Evolutionary conservation across 371 early-diverging fungal species (phyloP).

Genomic region (Saksenaea vasiformis): DNA sequence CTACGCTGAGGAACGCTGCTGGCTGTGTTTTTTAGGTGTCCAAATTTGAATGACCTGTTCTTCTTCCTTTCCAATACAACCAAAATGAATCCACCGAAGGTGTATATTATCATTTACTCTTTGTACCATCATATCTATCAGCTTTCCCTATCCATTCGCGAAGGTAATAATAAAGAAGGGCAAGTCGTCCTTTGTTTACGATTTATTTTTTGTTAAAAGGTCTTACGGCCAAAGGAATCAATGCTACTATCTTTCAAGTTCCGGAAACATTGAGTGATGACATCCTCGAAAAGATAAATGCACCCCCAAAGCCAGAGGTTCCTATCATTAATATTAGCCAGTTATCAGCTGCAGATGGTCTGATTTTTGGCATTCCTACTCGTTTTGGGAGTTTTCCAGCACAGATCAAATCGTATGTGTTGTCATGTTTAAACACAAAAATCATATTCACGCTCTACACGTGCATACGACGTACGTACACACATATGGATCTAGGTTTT

Average conservation of each 20-base stretch:
- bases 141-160: constrained; percentile 59
- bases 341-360: constrained; percentile 71
- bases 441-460: not conserved
- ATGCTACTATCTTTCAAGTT: constrained; percentile 68
- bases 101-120: constrained; percentile 52
- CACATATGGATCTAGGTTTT: constrained; percentile 18
- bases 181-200: too few species aligned
- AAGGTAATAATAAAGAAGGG: constrained; percentile 70
- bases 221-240: constrained; percentile 55
- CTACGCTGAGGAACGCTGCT: not conserved
- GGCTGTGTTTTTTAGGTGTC: not conserved
- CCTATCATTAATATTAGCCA: constrained; percentile 64
- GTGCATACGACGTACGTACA: not conserved
- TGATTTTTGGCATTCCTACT: constrained; percentile 72
- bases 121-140: constrained; percentile 59
- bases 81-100: constrained; percentile 41
- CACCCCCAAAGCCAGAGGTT: constrained; percentile 58
- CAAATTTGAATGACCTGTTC: not conserved
- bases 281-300: constrained; percentile 73
- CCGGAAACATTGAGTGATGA: constrained; percentile 70
- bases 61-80: constrained; percentile 1
- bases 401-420: constrained; percentile 65
- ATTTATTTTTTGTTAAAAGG: constrained; percentile 38
- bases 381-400: constrained; percentile 74
- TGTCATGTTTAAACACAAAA: not conserved